Percentiles rank a stretch among this genome's conserved stretches.
Conservation (phyloP, 768 basidiomycete genomes). For the Calocera viscosa region DNA sequence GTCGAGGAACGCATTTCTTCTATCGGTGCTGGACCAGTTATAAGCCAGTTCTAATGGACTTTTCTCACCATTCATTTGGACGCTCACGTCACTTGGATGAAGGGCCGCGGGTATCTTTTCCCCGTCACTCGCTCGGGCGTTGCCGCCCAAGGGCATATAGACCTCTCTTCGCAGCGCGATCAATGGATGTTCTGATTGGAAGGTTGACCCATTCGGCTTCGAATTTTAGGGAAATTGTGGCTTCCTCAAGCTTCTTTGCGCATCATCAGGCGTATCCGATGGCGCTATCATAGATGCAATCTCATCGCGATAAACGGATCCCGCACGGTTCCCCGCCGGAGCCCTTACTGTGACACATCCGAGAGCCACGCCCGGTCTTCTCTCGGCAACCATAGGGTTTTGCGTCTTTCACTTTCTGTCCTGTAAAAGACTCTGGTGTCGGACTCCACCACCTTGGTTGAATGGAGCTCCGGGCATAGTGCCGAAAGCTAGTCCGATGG, state of each 20-base stretch:
- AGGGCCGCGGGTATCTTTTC: not conserved
- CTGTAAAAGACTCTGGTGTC: too few species aligned
- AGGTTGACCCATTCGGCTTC: not conserved
- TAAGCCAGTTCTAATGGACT: not conserved
- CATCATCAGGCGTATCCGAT: not conserved
- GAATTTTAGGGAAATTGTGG: not conserved
- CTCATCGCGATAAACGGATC: too few species aligned
- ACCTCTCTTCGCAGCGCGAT: not conserved
- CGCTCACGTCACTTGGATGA: not conserved
- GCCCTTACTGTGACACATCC: too few species aligned
- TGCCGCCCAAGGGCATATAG: not conserved
- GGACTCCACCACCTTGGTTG: too few species aligned
- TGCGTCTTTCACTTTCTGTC: too few species aligned
- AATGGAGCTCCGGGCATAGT: too few species aligned
- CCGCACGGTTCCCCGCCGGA: too few species aligned
- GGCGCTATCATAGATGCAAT: not conserved
- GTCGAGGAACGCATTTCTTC: too few species aligned
- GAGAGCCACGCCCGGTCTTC: too few species aligned
- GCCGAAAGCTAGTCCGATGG: too few species aligned
- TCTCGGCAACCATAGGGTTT: too few species aligned
- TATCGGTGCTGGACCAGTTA: too few species aligned
- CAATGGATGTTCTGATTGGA: conserved; percentile 2
- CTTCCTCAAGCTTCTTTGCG: not conserved
- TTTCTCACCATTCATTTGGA: not conserved
- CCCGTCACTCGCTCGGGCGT: not conserved